These are phyloP conservation scores for Suillus ampliporus DNA, from an alignment of 768 basidiomycete genomes.

Conservation along the genomic window DNA sequence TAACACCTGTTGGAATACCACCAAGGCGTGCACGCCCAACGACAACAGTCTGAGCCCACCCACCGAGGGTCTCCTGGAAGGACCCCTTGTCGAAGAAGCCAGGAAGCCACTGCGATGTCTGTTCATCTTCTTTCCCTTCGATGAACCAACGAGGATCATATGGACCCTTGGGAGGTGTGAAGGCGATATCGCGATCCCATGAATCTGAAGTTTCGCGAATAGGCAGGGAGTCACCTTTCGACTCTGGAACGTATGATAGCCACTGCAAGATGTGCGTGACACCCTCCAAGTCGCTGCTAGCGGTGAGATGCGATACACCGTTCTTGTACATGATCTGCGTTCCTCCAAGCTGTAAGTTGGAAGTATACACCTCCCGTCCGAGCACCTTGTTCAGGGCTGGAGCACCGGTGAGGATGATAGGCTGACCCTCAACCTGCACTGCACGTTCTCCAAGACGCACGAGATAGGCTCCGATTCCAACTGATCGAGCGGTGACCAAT, in stretches of 20 bases:
- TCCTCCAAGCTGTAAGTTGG: conserved; percentile 96
- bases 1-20: conserved; percentile 97
- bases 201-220: conserved; percentile 72
- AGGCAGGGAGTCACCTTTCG: conserved; percentile 81
- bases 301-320: conserved; percentile 96
- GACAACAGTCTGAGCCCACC: conserved; percentile 99
- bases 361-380: conserved; percentile 98
- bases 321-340: conserved; percentile 99
- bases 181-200: conserved; percentile 94
- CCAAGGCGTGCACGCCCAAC: conserved; percentile 95
- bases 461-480: conserved; percentile 98
- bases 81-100: conserved; percentile 98
- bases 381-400: conserved; percentile 98
- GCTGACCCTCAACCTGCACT: conserved; percentile 98
- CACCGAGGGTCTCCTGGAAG: conserved; percentile 98
- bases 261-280: conserved; percentile 93
- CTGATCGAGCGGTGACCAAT: conserved; percentile 96
- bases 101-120: conserved; percentile 71
- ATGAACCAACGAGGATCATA: conserved; percentile 99
- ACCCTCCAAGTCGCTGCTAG: conserved; percentile 94
- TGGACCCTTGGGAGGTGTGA: conserved; percentile 88
- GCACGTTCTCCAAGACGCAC: conserved; percentile 97
- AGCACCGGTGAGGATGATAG: conserved; percentile 98
- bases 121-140: conserved; percentile 90
- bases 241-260: conserved; percentile 91